A percentile compares a stretch with the other conserved stretches of the same genome.
Evolutionary conservation across 169 alveolate genomes (phyloP).

Genomic region (Plasmodium falciparum): DNA sequence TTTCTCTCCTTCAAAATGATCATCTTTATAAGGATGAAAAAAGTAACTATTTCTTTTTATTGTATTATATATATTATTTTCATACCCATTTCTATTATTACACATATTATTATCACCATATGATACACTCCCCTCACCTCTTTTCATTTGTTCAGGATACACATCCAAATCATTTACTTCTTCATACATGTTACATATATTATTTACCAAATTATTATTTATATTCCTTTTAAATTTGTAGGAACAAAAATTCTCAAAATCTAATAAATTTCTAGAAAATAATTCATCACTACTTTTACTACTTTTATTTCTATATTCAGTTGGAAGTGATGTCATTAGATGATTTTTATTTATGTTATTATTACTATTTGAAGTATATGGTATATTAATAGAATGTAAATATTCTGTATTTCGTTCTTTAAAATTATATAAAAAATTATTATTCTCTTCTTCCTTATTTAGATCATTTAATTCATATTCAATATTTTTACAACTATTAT

Average conservation of each 20-base stretch:
- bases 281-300: conserved; percentile 28
- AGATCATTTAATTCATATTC: background rate
- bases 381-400: conserved; percentile 17
- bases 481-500: background rate
- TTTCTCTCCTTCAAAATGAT: conserved; percentile 65
- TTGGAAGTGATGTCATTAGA: conserved; percentile 31
- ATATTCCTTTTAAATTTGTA: conserved; percentile 47
- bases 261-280: conserved; percentile 15
- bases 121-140: background rate
- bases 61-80: background rate
- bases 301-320: background rate
- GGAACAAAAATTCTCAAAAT: conserved; percentile 38
- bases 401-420: conserved; percentile 51
- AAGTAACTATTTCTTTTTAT: background rate
- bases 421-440: conserved; percentile 13
- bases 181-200: conserved; percentile 33
- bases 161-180: conserved; percentile 5
- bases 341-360: background rate
- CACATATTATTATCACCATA: background rate
- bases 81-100: background rate
- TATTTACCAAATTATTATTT: conserved; percentile 30
- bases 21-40: background rate
- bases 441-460: background rate
- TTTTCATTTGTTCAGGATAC: background rate
- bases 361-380: conserved; percentile 6